Conservation (phyloP, 2,329 filamentous ascomycete genomes). For the Trichoderma aggressivum region DNA sequence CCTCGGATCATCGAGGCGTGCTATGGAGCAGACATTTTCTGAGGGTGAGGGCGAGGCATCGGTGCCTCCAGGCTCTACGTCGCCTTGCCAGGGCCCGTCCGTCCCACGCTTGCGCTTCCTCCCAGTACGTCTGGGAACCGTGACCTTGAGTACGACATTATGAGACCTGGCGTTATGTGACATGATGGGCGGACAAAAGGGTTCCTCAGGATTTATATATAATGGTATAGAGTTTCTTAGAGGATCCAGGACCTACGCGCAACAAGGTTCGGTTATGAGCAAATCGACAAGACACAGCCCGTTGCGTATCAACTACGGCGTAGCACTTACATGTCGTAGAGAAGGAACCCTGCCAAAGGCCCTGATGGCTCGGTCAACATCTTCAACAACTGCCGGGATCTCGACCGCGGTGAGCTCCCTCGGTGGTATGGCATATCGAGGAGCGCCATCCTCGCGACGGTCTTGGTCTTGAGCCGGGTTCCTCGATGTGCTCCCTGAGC, state of each 20-base stretch:
- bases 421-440: slow-evolving; percentile 35
- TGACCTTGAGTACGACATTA: slow-evolving; percentile 83
- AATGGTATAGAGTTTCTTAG: slow-evolving; percentile 57
- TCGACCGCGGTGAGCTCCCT: slow-evolving; percentile 41
- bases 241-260: slow-evolving; percentile 45
- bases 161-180: slow-evolving; percentile 74
- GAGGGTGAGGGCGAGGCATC: slow-evolving; percentile 17
- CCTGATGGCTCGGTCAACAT: slow-evolving; percentile 41
- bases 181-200: slow-evolving; percentile 71
- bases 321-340: slow-evolving; percentile 36
- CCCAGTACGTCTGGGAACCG: slow-evolving; percentile 81
- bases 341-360: slow-evolving; percentile 41
- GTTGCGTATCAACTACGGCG: neutral
- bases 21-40: slow-evolving; percentile 39
- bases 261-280: neutral
- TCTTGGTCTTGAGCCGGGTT: neutral
- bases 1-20: slow-evolving; percentile 51
- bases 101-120: slow-evolving; percentile 81
- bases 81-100: slow-evolving; percentile 58
- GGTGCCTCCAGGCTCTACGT: slow-evolving; percentile 33
- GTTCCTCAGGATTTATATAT: slow-evolving; percentile 77
- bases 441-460: slow-evolving; percentile 26
- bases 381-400: slow-evolving; percentile 42
- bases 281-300: neutral
- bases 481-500: slow-evolving; percentile 4